A percentile compares a stretch with the other conserved stretches of the same genome.
phyloP scores from a whole-genome alignment of 345 rosid genomes.

The Clarkia xantiana region DNA sequence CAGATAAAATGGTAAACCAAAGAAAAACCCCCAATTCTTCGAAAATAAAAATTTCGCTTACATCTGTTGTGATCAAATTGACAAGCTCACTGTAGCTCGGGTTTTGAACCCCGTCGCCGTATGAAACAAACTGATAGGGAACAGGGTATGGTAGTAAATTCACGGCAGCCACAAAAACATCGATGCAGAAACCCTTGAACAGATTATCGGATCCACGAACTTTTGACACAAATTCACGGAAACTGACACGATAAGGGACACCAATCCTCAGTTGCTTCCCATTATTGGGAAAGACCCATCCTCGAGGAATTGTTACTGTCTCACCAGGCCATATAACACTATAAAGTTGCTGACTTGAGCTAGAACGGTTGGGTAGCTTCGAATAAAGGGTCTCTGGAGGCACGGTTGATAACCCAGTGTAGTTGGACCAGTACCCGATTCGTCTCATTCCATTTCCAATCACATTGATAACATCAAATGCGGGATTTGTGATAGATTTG shows the following conservation, averaged over 20 bases:
- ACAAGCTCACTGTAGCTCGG: constrained; percentile 78
- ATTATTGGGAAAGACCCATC: constrained; percentile 89
- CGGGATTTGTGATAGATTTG: constrained; percentile 43
- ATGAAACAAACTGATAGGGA: constrained; percentile 54
- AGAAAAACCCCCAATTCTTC: background rate
- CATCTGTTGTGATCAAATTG: constrained; percentile 52
- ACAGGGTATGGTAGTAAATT: constrained; percentile 76
- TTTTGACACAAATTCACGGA: constrained; percentile 60
- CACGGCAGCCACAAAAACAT: constrained; percentile 73
- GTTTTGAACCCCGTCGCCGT: constrained; percentile 55
- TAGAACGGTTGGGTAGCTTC: constrained; percentile 49
- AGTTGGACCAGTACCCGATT: constrained; percentile 88
- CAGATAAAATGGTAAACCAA: too few species aligned
- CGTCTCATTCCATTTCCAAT: constrained; percentile 66
- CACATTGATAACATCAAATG: constrained; percentile 76
- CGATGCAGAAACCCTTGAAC: constrained; percentile 87
- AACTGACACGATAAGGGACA: constrained; percentile 67
- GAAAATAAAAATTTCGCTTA: constrained; percentile 25
- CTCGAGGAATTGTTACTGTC: constrained; percentile 55
- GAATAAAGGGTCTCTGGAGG: constrained; percentile 50
- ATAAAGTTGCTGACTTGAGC: constrained; percentile 35
- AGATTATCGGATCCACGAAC: constrained; percentile 31
- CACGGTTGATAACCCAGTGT: constrained; percentile 61
- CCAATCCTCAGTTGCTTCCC: constrained; percentile 76
- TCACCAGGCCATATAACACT: constrained; percentile 93